A percentile compares a stretch with the other conserved stretches of the same genome.
phyloP scores from a whole-genome alignment of 164 flowering plant species.

The Chimonanthus praecox region DNA sequence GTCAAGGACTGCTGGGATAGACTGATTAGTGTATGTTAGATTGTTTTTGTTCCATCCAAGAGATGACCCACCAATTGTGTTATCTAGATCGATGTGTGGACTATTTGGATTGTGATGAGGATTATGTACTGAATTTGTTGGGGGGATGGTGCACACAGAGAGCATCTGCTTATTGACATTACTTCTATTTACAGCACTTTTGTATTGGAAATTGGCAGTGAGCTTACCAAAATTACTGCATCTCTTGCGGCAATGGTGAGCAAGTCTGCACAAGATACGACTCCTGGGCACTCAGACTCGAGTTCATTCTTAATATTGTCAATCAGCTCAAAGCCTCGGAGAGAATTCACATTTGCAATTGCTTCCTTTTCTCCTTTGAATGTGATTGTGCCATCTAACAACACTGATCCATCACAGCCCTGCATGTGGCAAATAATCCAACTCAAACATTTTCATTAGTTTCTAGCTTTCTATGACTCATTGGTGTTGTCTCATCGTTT shows the following conservation, averaged over 20 bases:
- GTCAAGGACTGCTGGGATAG: no score
- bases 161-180: no score
- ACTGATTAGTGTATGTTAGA: no score
- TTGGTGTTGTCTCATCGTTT: no score
- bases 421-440: slow-evolving; percentile 15
- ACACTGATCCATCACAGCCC: slow-evolving; percentile 95
- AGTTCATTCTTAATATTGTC: slow-evolving; percentile 75
- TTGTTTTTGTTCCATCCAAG: no score
- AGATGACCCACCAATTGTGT: no score
- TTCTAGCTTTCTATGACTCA: neutral
- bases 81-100: no score
- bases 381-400: slow-evolving; percentile 74
- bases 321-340: slow-evolving; percentile 61
- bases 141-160: no score
- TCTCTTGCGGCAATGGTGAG: slow-evolving; percentile 94
- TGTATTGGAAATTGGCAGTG: neutral
- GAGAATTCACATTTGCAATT: slow-evolving; percentile 41
- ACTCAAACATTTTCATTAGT: neutral
- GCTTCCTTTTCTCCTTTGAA: slow-evolving; percentile 79
- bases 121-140: no score
- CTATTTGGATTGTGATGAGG: no score
- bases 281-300: slow-evolving; percentile 92
- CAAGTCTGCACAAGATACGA: slow-evolving; percentile 87
- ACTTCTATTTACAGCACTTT: no score
- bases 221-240: slow-evolving; percentile 70